A percentile compares a stretch with the other conserved stretches of the same genome.
phyloP scores from a whole-genome alignment of 768 basidiomycete genomes.

The Hypsizygus marmoreus region DNA sequence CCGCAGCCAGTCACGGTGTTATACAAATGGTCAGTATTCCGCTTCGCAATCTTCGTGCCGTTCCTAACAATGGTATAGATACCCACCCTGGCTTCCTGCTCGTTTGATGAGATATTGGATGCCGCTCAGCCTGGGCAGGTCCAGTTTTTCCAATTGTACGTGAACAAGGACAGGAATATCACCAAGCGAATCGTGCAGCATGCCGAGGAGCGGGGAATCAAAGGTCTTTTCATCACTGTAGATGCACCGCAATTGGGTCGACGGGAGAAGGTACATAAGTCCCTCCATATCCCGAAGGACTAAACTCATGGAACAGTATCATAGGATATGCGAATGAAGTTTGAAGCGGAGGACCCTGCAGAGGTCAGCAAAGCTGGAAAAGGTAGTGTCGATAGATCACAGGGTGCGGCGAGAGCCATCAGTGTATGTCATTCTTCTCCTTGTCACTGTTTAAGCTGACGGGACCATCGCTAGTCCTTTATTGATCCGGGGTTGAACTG shows the following conservation, averaged over 20 bases:
- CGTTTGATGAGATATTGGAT: constrained; percentile 95
- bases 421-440: constrained; percentile 50
- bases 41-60: background rate
- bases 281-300: background rate
- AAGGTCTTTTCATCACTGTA: constrained; percentile 94
- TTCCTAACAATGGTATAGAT: constrained; percentile 52
- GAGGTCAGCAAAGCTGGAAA: constrained; percentile 55
- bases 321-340: constrained; percentile 94
- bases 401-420: constrained; percentile 94
- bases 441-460: background rate
- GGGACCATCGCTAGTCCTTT: constrained; percentile 63
- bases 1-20: constrained; percentile 74
- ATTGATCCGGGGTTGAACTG: constrained; percentile 91
- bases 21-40: constrained; percentile 47
- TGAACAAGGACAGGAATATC: constrained; percentile 86
- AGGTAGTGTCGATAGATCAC: constrained; percentile 70
- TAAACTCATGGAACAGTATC: background rate
- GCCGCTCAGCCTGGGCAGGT: constrained; percentile 76
- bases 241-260: constrained; percentile 96
- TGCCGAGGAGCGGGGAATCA: constrained; percentile 88
- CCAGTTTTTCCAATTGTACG: constrained; percentile 87
- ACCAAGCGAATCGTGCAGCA: constrained; percentile 88
- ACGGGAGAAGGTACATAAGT: constrained; percentile 66
- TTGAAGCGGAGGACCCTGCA: constrained; percentile 75
- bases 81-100: constrained; percentile 92